Base-by-base conservation (phyloP, 2,329 filamentous ascomycete species). In the Pezicula neosporulosa region DNA sequence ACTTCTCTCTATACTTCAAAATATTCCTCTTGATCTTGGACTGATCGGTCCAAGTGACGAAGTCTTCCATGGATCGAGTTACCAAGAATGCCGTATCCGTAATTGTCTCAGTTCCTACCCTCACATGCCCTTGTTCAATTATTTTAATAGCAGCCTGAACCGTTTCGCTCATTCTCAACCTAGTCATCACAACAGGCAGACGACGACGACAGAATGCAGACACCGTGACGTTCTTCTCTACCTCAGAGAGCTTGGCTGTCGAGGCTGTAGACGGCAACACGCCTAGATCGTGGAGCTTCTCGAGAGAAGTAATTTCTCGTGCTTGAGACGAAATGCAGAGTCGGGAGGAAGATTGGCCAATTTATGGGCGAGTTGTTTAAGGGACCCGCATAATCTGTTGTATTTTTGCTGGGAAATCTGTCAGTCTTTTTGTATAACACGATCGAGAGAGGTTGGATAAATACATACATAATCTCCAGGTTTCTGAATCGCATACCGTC, bases 11-110 rank as follows among this genome's bases (percentile, higher is more conserved):
- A 69, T 97, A 97, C 72, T 89, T 90, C 82, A 96, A 86, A 58
- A 97, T 96, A 67, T 91, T 94, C 67, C 88, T 82, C 86, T 96
- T 96, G 70, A 97, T 92, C 87, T 97, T 97, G 71, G 90, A 95
- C 54, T 90, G 90, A 63, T 95, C 89, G 9, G 93, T 87, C 93
- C 93, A 97, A 0, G 93, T 97, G 16, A 97, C 88, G 68, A 95
- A 96, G 72, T 97, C 93, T 72, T 97, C 93, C 80, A 96, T 90
- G 55, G 84, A 89, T 58, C 92, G 79, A 36, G 90, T 94, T 7
- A 97, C 90, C 48, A 97, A 71, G 64, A 91, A 97, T 1, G 91
- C 92, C 27, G 91, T 85, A 67, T 97, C 93, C 2, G 89, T 95
- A 24, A 97, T 81, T 1, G 92, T 88, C 66, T 97, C 90, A 0